Evolutionary conservation across 805 yeast genomes (phyloP), one percentile per base, ranked within the genome.

Genomic region (Millerozyma miso): DNA sequence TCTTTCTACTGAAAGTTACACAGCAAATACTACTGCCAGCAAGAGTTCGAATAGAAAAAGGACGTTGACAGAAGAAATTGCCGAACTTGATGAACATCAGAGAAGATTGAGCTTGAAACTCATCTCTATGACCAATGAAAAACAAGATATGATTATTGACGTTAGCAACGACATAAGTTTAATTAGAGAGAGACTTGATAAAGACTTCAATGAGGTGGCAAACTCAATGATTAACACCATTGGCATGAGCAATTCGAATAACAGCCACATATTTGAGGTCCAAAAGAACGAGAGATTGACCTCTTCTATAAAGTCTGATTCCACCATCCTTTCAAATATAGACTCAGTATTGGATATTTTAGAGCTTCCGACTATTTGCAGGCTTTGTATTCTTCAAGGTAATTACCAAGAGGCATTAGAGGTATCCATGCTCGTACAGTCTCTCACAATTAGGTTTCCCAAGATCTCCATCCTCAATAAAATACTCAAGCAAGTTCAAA

Each of bases 341-440:
- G 89, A 83, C 47, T 77, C 81, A 33, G 71, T 90, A 8, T 75
- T 84, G 46, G 96, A 87, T 53, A 74, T 90, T 7, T 67, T 91
- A 50, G 96, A 88, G 55, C 66, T 93, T 29, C 97, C 99, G 1
- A 75, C 95, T 1, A 60, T 91, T 38, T 81, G 91, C 29, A 75
- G 81, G 38, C 80, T 90, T n/a, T 88, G 97, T 62, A 87, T 90
- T 8, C 73, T 79, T 38, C 83, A 85, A 37, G 96, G 96, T 0
- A 86, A 85, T 55, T 93, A 90, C 57, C 85, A 88, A 29, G 96
- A 89, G 55, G 89, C 97, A 7, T 74, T 91, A 31, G 96, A 91
- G 58, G 77, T 91, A 12, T 84, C 89, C 10, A 76, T 85, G 23
- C 81, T 86, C 53, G 80, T 85, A 0, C 76, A 83, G 48, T 73